A percentile compares a stretch with the other conserved stretches of the same genome.
Evolutionary conservation across 805 yeast genomes (phyloP).

Genomic region (Jamesozyma jinghongensis): DNA sequence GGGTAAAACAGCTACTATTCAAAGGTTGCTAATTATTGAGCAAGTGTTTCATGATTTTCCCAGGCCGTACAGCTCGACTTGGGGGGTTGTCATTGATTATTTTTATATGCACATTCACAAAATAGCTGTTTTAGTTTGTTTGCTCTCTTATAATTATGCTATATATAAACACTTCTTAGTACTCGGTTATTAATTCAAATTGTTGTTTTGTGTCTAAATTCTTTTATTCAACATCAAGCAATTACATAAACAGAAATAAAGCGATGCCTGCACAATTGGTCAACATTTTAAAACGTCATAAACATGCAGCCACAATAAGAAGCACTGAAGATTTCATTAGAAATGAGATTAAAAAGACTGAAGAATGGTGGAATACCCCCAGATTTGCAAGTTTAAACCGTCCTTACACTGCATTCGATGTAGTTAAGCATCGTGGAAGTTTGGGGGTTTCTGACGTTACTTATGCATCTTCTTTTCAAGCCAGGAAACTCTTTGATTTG

Average conservation of each 20-base stretch:
- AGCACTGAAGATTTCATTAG: slow-evolving; percentile 13
- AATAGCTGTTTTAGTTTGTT: too few relatives aligned
- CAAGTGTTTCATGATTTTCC: too few relatives aligned
- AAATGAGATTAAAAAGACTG: slow-evolving; percentile 31
- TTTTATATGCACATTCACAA: too few relatives aligned
- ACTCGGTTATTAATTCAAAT: background rate
- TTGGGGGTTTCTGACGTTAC: slow-evolving; percentile 27
- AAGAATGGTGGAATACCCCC: slow-evolving; percentile 42
- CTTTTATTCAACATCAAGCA: too few relatives aligned
- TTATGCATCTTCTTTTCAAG: slow-evolving; percentile 45
- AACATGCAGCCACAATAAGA: background rate
- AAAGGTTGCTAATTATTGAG: too few relatives aligned
- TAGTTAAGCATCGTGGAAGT: slow-evolving; percentile 46
- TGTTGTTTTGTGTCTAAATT: too few relatives aligned
- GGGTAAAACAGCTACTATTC: too few relatives aligned
- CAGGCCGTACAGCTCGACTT: too few relatives aligned
- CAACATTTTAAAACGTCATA: background rate
- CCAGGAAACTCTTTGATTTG: slow-evolving; percentile 41
- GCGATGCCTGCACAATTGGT: background rate
- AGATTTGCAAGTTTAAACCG: slow-evolving; percentile 41
- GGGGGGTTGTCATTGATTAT: too few relatives aligned
- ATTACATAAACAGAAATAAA: background rate
- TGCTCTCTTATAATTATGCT: too few relatives aligned
- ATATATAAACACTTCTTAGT: too few relatives aligned
- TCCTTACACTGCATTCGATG: slow-evolving; percentile 44